phyloP scores from a whole-genome alignment of 2,329 filamentous ascomycete genomes.

The Ascochyta rabiei region DNA sequence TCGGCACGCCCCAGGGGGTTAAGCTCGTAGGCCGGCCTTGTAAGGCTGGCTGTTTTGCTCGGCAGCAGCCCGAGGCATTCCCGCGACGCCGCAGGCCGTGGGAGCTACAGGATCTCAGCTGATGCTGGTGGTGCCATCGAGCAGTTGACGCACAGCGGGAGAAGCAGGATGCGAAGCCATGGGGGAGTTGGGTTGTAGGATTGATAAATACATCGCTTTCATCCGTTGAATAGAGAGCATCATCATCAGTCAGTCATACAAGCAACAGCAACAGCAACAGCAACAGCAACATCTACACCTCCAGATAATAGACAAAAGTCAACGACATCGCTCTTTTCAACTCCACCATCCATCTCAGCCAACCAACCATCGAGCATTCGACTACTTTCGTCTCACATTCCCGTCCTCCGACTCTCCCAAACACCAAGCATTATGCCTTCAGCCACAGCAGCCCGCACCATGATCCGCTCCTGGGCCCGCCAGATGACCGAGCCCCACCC shows the following conservation, averaged over 20 bases:
- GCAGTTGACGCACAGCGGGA: neutral
- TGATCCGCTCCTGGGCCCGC: slow-evolving; percentile 41
- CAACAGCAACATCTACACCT: slow-evolving; percentile 1
- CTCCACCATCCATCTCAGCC: slow-evolving; percentile 1
- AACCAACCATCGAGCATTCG: neutral
- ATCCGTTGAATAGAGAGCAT: neutral
- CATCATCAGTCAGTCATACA: slow-evolving; percentile 4
- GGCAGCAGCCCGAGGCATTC: neutral
- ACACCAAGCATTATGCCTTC: slow-evolving; percentile 35
- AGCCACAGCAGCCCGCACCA: slow-evolving; percentile 36
- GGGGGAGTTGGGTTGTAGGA: neutral
- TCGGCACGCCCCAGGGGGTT: slow-evolving; percentile 1
- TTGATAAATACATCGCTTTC: slow-evolving; percentile 9
- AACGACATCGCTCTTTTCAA: slow-evolving; percentile 14
- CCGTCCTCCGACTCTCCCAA: neutral
- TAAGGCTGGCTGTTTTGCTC: slow-evolving; percentile 11
- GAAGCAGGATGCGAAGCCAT: neutral
- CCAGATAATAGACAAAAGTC: neutral
- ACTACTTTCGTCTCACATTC: too few species aligned
- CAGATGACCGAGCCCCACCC: slow-evolving; percentile 47
- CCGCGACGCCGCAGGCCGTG: neutral
- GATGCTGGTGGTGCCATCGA: slow-evolving; percentile 23
- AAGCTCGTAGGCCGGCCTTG: neutral
- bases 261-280: slow-evolving; percentile 11
- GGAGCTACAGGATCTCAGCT: slow-evolving; percentile 18